Conservation (phyloP, 2,329 filamentous ascomycete genomes). For the Colletotrichum tropicicola region DNA sequence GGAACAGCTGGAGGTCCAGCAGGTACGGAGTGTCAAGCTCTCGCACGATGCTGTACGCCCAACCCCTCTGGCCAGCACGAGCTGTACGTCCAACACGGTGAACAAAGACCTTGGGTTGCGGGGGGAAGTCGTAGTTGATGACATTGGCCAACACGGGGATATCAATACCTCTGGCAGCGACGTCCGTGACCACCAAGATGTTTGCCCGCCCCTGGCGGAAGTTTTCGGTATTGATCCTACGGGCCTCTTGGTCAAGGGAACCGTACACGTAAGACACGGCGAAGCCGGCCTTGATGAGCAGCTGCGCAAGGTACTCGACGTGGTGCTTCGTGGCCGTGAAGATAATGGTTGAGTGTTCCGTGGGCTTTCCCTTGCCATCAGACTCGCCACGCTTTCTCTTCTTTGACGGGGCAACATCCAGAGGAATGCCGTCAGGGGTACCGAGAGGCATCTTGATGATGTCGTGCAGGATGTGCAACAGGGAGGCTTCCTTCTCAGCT, state of each 20-base stretch:
- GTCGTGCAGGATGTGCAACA: conserved; percentile 89
- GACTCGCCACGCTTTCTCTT: conserved; percentile 75
- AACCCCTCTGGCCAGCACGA: conserved; percentile 89
- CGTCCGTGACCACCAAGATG: conserved; percentile 94
- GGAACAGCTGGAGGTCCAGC: conserved; percentile 91
- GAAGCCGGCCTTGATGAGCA: conserved; percentile 86
- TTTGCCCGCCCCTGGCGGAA: conserved; percentile 87
- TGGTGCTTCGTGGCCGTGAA: conserved; percentile 97
- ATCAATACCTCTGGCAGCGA: conserved; percentile 96
- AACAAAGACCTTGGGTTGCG: conserved; percentile 95
- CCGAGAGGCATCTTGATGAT: conserved; percentile 89
- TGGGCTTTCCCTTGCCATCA: conserved; percentile 74
- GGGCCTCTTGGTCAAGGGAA: conserved; percentile 90
- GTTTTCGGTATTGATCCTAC: conserved; percentile 90
- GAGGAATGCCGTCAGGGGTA: conserved; percentile 60
- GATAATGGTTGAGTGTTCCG: conserved; percentile 91
- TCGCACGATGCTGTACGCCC: conserved; percentile 92
- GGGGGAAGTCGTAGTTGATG: conserved; percentile 98
- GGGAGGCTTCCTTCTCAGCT: conserved; percentile 90
- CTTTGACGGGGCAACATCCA: conserved; percentile 61
- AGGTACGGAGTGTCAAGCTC: conserved; percentile 92
- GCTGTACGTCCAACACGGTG: conserved; percentile 97
- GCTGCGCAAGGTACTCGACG: conserved; percentile 86
- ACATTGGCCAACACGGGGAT: conserved; percentile 96
- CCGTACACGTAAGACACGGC: conserved; percentile 95